These are phyloP conservation scores for Mortierella sp. DNA, from an alignment of 371 early-diverging fungal species.

Conservation along the genomic window DNA sequence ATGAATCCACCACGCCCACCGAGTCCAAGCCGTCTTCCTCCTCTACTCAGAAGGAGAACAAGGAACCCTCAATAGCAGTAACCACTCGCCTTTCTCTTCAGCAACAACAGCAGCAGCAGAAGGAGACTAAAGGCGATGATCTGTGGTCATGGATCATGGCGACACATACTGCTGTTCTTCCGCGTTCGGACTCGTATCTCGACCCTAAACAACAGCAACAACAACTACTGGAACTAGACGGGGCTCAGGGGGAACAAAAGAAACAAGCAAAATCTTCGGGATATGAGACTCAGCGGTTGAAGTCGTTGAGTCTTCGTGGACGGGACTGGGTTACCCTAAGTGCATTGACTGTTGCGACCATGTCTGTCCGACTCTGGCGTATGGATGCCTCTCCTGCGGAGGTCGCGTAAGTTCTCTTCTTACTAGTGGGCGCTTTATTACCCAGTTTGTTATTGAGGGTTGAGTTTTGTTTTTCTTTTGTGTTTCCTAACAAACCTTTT, in stretches of 20 bases:
- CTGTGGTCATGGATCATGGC: constrained; percentile 14
- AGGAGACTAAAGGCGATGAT: not conserved
- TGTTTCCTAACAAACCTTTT: not conserved
- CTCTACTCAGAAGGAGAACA: not conserved
- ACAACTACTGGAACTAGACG: not conserved
- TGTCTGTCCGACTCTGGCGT: constrained; percentile 33
- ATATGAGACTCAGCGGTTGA: not conserved
- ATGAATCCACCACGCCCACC: not conserved
- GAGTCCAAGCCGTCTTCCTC: not conserved
- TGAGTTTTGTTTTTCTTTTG: not conserved
- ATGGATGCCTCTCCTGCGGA: constrained; percentile 28
- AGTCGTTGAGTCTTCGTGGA: not conserved
- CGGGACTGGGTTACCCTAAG: constrained; percentile 14
- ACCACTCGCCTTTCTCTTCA: not conserved
- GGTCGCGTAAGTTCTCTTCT: constrained; percentile 18
- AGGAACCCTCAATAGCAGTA: not conserved
- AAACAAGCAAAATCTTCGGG: not conserved
- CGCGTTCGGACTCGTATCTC: not conserved
- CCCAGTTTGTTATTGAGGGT: not conserved
- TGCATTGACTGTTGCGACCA: constrained; percentile 10
- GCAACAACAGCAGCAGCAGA: not conserved
- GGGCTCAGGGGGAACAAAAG: constrained; percentile 8
- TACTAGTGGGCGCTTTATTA: not conserved
- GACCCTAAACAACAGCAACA: not conserved
- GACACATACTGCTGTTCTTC: not conserved